Percentiles rank a stretch among this genome's conserved stretches.
Evolutionary conservation across 2,329 filamentous ascomycete genomes (phyloP).

Genomic region (Aspergillus puulaauensis): DNA sequence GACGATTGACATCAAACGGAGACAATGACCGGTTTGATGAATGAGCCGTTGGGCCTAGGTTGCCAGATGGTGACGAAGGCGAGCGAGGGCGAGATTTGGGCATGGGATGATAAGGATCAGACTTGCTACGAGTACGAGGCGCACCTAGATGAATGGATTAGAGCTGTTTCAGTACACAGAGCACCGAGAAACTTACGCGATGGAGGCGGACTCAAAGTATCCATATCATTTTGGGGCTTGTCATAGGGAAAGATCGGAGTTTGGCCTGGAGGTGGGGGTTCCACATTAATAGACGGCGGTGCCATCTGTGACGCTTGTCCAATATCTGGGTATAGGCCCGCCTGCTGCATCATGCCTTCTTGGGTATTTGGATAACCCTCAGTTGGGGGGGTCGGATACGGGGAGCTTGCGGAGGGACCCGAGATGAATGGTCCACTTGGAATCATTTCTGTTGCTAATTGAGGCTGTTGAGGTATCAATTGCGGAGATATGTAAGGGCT

Average conservation of each 20-base stretch:
- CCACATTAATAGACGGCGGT: slow-evolving; percentile 92
- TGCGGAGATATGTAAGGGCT: slow-evolving; percentile 71
- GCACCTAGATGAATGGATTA: slow-evolving; percentile 34
- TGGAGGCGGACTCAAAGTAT: slow-evolving; percentile 84
- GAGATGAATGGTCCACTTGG: slow-evolving; percentile 46
- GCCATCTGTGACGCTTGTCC: slow-evolving; percentile 73
- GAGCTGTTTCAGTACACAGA: neutral
- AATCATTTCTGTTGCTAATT: slow-evolving; percentile 66
- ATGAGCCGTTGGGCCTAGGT: slow-evolving; percentile 31
- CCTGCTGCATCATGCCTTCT: slow-evolving; percentile 48
- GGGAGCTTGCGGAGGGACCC: slow-evolving; percentile 47
- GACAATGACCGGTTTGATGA: slow-evolving; percentile 45
- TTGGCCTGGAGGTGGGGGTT: slow-evolving; percentile 76
- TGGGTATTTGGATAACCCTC: slow-evolving; percentile 52
- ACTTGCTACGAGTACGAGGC: slow-evolving; percentile 60
- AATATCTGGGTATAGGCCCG: slow-evolving; percentile 58
- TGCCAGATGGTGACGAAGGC: slow-evolving; percentile 33
- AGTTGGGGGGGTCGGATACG: slow-evolving; percentile 48
- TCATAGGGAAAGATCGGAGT: slow-evolving; percentile 66
- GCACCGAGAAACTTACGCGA: slow-evolving; percentile 42
- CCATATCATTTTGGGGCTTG: slow-evolving; percentile 65
- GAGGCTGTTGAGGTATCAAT: slow-evolving; percentile 72
- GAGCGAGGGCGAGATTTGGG: slow-evolving; percentile 39
- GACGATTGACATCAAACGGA: slow-evolving; percentile 36
- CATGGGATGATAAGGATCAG: slow-evolving; percentile 58